Evolutionary conservation across 2,329 filamentous ascomycete species (phyloP), one percentile per base, ranked within the genome.

Genomic region (Diplodia mutila): DNA sequence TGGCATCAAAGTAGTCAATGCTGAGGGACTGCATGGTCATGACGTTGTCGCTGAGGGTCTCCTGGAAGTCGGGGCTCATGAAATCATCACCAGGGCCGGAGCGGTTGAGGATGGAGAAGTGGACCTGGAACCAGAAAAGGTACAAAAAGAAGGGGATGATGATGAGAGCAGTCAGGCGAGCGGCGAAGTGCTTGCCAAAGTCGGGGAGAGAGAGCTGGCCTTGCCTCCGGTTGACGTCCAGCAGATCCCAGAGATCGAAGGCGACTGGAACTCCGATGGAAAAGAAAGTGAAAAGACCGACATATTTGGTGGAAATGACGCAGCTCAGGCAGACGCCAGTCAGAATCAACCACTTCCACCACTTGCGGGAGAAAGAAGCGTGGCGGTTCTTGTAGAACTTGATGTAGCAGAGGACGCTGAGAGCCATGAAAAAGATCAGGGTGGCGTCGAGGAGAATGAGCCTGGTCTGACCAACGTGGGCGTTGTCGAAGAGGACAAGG

Each of bases 61-160:
- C 94, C 82, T 99, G 95, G 84, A 99, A 99, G 76, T 95, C 93
- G 1, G 95, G 95, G 4, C 91, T 93, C 95, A 99, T 99, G 82
- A 99, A 99, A 76, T 98, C 94, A 77, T 99, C 95, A 65, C 95
- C 95, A 53, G 95, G 94, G 42, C 95, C 95, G 64, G 95, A 98
- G 69, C 90, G 87, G 72, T 83, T 90, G 70, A 99, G 86, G 74
- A 99, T 92, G 53, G 92, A 86, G 79, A 99, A 99, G 82, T 99
- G 95, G 34, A 99, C 94, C 85, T 99, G 95, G 89, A 99, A 99
- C 95, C 95, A 99, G 86, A 99, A 98, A 55, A 99, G 87, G 81
- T 99, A 99, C 81, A 99, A 96, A 75, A 98, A 85, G 85, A 99
- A 97, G 16, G 95, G 95, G 72, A 98, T 87, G 72, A 97, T 78